Base-by-base conservation (phyloP, 1,139 yeast genomes). In the Eremothecium sinecaudum region DNA sequence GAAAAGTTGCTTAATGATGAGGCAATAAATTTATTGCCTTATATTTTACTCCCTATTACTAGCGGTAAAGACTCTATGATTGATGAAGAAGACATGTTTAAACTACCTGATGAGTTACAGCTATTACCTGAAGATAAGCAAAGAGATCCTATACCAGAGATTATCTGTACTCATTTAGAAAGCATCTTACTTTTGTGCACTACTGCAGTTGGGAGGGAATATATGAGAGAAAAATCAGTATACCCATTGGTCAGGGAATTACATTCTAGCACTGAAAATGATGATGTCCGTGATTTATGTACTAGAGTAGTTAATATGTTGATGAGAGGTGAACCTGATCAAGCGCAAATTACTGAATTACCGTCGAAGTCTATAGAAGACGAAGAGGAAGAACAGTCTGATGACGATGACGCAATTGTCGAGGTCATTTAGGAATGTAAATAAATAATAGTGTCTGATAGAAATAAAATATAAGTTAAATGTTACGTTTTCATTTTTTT, bases 61-160 rank as follows among this genome's bases (percentile, higher is more conserved):
- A 84, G 87, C 1, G 79, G 92, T 0, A 92, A 83, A 51, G 71
- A 63, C 40, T 63, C 66, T 5, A 69, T 67, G 28, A 71, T 80
- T 40, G 75, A 82, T 38, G 86, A 77, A 36, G 96, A 87, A 27
- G 96, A 90, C 50, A 73, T 80, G 69, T 79, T 83, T 50, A 75
- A 79, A 35, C 71, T 90, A 44, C 97, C 97, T 1, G 95, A 83
- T 20, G 94, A 83, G 52, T 71, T 87, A 37, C 94, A 84, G 58
- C 66, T 82, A 34, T 64, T 84, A 35, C 82, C 83, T 10, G 75
- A 75, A 18, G 92, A 81, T 44, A 84, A 83, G 56, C 55, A 65
- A 48, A 73, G 94, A 48, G 98, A 90, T 45, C 78, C 92, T 4
- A 65, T 74, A 12, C 60, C 63, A 19, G 74, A 75, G 5, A 74